Conservation (phyloP, 2,329 filamentous ascomycete genomes). For the Exophiala dermatitidis region DNA sequence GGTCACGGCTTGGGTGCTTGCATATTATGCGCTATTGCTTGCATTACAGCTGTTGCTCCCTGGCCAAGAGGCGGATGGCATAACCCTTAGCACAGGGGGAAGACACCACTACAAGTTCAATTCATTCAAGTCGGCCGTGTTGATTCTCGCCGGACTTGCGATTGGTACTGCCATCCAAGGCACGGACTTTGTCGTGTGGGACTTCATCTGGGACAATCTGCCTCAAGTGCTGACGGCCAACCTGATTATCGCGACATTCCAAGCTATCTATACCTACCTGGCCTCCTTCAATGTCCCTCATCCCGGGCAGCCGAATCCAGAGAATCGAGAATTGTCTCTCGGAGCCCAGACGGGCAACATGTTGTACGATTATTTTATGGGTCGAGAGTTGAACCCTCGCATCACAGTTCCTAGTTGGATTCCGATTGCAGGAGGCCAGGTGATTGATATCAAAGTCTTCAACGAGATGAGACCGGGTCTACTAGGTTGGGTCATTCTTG, state of each 20-base stretch:
- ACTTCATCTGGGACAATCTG: slow-evolving; percentile 87
- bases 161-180: slow-evolving; percentile 71
- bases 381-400: slow-evolving; percentile 88
- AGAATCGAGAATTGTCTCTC: slow-evolving; percentile 68
- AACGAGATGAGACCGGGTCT: slow-evolving; percentile 88
- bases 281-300: slow-evolving; percentile 70
- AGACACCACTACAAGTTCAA: slow-evolving; percentile 77
- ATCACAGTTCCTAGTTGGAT: slow-evolving; percentile 49
- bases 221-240: slow-evolving; percentile 77
- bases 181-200: slow-evolving; percentile 79
- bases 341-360: slow-evolving; percentile 78
- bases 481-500: slow-evolving; percentile 79
- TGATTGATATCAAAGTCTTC: slow-evolving; percentile 83
- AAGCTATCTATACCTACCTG: slow-evolving; percentile 74
- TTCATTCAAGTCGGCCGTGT: slow-evolving; percentile 65
- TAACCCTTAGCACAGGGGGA: slow-evolving; percentile 61
- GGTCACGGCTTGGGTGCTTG: slow-evolving; percentile 62
- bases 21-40: slow-evolving; percentile 71
- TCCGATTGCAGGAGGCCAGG: slow-evolving; percentile 62
- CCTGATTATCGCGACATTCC: slow-evolving; percentile 63
- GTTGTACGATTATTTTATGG: slow-evolving; percentile 94
- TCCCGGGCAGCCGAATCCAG: slow-evolving; percentile 54
- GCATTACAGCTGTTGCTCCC: slow-evolving; percentile 71
- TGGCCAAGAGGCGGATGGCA: slow-evolving; percentile 63
- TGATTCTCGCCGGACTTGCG: slow-evolving; percentile 63